Evolutionary conservation across 2,329 filamentous ascomycete genomes (phyloP).

Genomic region (Aspergillus intermedius): DNA sequence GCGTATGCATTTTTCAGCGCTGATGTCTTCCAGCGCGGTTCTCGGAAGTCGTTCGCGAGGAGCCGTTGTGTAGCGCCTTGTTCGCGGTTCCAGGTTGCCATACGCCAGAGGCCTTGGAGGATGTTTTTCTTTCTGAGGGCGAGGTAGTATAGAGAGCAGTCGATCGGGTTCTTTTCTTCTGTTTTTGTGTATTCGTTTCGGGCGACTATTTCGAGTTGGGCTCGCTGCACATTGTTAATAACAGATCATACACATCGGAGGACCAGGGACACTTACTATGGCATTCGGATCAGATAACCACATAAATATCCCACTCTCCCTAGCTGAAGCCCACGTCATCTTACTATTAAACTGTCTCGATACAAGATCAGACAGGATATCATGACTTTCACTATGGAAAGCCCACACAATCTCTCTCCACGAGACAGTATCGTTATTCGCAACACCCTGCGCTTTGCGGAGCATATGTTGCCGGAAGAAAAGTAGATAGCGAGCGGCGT

Average conservation of each 20-base stretch:
- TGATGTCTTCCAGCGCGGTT: slow-evolving; percentile 78
- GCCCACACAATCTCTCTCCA: slow-evolving; percentile 48
- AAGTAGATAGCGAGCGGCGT: slow-evolving; percentile 78
- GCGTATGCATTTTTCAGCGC: slow-evolving; percentile 97
- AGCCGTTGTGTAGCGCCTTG: slow-evolving; percentile 73
- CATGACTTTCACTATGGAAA: slow-evolving; percentile 57
- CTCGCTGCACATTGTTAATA: slow-evolving; percentile 43
- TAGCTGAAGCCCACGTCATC: slow-evolving; percentile 77
- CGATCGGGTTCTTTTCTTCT: slow-evolving; percentile 80
- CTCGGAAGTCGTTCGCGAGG: slow-evolving; percentile 82
- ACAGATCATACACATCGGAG: background rate
- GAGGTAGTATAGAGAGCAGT: slow-evolving; percentile 87
- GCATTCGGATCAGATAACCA: slow-evolving; percentile 76
- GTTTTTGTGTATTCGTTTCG: slow-evolving; percentile 87
- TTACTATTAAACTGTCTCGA: slow-evolving; percentile 70
- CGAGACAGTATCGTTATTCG: slow-evolving; percentile 52
- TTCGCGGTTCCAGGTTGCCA: slow-evolving; percentile 83
- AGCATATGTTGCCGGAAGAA: slow-evolving; percentile 79
- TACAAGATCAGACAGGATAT: slow-evolving; percentile 80
- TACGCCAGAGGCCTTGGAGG: slow-evolving; percentile 86
- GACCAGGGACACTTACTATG: slow-evolving; percentile 53
- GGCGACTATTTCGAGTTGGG: slow-evolving; percentile 83
- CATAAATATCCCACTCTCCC: slow-evolving; percentile 86
- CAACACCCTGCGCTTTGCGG: slow-evolving; percentile 57
- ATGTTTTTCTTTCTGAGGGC: slow-evolving; percentile 87